Evolutionary conservation across 805 yeast genomes (phyloP), one percentile per base, ranked within the genome.

Genomic region (Sungouiozyma ichnusensis): DNA sequence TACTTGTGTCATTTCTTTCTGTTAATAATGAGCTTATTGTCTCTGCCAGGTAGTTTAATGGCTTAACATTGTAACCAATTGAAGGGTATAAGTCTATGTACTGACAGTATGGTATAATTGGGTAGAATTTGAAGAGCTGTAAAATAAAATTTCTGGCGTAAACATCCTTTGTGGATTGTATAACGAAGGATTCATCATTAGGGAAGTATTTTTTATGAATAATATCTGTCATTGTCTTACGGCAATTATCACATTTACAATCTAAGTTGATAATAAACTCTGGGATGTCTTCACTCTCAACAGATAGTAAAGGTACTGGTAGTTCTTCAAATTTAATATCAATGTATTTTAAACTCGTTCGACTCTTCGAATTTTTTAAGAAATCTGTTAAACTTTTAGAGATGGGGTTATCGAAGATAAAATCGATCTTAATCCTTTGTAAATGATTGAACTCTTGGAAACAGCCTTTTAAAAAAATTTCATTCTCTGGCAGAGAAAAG

Each of bases 61-160:
- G 55, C 33, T 54, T 60, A 2, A 61, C 51, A 17, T 63, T 56
- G 17, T 55, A 64, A 17, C 61, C 61, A n/a, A 66, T 62, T 2
- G 67, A 49, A 8, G 71, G 70, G 39, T 50, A 55, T 16, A 41
- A 46, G 35, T 62, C 69, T 36, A 64, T 51, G 14, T 62, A 58
- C 35, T 57, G 61, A 3, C 67, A 57, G 43, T 67, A 62, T 4
- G 71, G 71, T 16, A 60, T 48, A 1, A 67, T 57, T 19, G 62
- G 53, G 42, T 51, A 55, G 2, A 62, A 45, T 24, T 53, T 48
- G 19, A 59, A 53, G 38, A 65, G 52, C 16, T 58, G 63, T 11
- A 54, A 42, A 24, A 55, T 48, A 34, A 58, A 62, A 40, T 60
- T 57, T 18, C 63, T 51, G 2, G 52, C 35, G 11, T 55, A 57